Evolutionary conservation across 2,329 filamentous ascomycete genomes (phyloP).

Genomic region (Fusarium tricinctum): DNA sequence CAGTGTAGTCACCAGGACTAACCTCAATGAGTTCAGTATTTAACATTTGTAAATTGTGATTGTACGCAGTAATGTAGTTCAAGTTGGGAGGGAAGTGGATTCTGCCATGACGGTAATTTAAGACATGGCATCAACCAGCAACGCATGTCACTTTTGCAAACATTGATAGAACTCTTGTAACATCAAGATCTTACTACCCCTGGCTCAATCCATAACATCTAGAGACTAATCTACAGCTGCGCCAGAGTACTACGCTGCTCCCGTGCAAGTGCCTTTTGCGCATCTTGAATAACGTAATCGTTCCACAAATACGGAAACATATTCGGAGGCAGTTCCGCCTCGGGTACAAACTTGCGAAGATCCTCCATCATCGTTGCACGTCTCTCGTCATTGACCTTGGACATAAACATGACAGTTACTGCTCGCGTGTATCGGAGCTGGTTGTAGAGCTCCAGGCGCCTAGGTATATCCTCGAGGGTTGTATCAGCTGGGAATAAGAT

Average conservation of each 20-base stretch:
- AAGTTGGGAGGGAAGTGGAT: no score
- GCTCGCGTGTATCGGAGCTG: conserved; percentile 15
- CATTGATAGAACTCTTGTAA: no score
- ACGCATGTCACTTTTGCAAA: no score
- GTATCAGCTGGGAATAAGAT: conserved; percentile 7
- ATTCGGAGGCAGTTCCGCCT: not conserved
- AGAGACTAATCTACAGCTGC: no score
- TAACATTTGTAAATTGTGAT: no score
- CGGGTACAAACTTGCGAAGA: conserved; percentile 10
- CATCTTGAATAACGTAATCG: not conserved
- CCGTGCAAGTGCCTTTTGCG: not conserved
- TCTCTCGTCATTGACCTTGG: conserved; percentile 15
- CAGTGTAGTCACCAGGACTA: no score
- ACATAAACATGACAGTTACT: conserved; percentile 13
- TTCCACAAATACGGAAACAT: conserved; percentile 4
- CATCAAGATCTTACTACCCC: no score
- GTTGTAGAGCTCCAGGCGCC: conserved; percentile 14
- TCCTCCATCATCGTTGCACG: conserved; percentile 17
- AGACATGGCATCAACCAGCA: no score
- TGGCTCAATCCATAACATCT: no score
- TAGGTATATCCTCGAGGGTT: conserved; percentile 1
- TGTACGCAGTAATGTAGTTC: no score
- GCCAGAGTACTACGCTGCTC: not conserved
- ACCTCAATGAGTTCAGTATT: no score
- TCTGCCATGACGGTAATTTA: no score